phyloP scores from a whole-genome alignment of 257 asterid species.

The Solanum dulcamara region DNA sequence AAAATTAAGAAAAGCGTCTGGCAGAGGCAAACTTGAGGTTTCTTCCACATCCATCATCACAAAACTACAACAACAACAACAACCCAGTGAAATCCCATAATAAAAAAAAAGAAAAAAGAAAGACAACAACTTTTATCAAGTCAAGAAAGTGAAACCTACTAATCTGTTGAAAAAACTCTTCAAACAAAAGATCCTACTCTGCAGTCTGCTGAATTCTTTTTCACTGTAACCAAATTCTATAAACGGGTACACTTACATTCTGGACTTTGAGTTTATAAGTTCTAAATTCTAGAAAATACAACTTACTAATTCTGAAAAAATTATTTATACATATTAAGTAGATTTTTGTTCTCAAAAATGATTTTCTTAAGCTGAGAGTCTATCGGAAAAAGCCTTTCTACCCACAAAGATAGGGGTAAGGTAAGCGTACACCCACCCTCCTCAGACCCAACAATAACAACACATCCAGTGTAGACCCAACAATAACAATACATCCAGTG shows the following conservation, averaged over 20 bases:
- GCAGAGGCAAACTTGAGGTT: conserved; percentile 38
- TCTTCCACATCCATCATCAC: conserved; percentile 15
- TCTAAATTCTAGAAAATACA: no score
- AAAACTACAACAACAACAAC: no score
- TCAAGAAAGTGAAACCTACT: neutral
- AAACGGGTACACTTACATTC: neutral
- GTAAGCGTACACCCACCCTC: neutral
- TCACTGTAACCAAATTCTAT: neutral
- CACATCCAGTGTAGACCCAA: neutral
- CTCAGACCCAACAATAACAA: neutral
- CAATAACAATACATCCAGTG: neutral
- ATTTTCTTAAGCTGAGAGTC: no score
- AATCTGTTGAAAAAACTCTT: neutral
- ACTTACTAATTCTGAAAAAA: no score
- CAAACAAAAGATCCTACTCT: neutral
- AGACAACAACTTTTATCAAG: neutral
- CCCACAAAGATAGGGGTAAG: neutral
- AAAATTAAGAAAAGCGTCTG: conserved; percentile 63
- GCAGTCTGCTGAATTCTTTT: neutral
- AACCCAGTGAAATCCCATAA: no score
- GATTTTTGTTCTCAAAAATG: no score
- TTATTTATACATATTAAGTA: neutral
- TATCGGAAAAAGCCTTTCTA: neutral
- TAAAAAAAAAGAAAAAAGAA: neutral
- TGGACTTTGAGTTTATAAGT: neutral